These are phyloP conservation scores for Xylariaceae sp. DNA, from an alignment of 2,329 filamentous ascomycete genomes.

Conservation along the genomic window DNA sequence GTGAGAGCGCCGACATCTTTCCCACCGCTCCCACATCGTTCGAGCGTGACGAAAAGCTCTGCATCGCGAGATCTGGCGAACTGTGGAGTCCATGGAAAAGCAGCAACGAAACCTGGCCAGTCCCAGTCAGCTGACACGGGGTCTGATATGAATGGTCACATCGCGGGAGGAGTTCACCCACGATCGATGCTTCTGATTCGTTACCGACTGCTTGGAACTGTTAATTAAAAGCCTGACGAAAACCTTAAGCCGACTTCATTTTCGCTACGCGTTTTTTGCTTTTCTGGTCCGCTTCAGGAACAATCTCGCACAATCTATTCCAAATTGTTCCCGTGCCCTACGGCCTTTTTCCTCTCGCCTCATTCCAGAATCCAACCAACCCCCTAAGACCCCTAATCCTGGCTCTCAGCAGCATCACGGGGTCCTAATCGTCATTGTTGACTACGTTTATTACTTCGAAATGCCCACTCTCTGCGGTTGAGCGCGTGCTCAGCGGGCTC, in stretches of 20 bases:
- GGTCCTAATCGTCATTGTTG: neutral
- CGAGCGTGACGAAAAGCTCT: neutral
- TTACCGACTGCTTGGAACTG: slow-evolving; percentile 26
- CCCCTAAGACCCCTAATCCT: neutral
- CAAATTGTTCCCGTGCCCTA: slow-evolving; percentile 7
- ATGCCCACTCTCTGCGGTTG: slow-evolving; percentile 4
- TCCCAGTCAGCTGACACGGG: slow-evolving; percentile 18
- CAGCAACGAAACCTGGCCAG: slow-evolving; percentile 7
- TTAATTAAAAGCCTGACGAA: slow-evolving; percentile 20
- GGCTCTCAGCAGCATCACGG: neutral
- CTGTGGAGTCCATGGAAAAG: neutral
- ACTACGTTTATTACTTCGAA: neutral
- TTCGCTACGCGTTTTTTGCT: neutral
- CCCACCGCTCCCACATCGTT: neutral
- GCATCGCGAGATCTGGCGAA: neutral
- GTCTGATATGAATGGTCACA: slow-evolving; percentile 19
- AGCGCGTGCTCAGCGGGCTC: slow-evolving; percentile 2
- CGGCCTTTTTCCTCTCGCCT: slow-evolving; percentile 1
- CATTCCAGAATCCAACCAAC: no score
- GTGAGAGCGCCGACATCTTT: slow-evolving; percentile 5
- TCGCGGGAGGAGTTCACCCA: slow-evolving; percentile 27
- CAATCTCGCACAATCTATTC: slow-evolving; percentile 3
- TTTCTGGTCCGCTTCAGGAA: slow-evolving; percentile 1
- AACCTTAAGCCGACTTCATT: slow-evolving; percentile 31
- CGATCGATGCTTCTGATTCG: slow-evolving; percentile 28